A percentile compares a stretch with the other conserved stretches of the same genome.
phyloP scores from a whole-genome alignment of 805 yeast genomes.

The Nakazawaea holstii region DNA sequence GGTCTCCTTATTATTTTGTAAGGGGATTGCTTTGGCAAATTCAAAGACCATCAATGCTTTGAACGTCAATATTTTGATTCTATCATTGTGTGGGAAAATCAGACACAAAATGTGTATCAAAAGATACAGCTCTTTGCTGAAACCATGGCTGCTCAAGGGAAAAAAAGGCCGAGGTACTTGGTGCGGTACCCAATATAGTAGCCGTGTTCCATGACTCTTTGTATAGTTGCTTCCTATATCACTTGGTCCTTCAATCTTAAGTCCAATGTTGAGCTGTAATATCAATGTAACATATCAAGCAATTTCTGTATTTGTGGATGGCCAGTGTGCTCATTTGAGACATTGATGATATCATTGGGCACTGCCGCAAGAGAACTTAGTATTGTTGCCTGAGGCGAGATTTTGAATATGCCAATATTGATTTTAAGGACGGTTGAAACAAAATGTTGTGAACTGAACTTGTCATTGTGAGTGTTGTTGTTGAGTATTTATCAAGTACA shows the following conservation, averaged over 20 bases:
- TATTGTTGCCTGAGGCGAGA: too few relatives aligned
- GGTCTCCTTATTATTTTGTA: not conserved
- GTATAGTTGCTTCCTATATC: conserved; percentile 1
- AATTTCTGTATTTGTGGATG: not conserved
- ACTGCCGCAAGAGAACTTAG: too few relatives aligned
- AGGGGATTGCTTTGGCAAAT: not conserved
- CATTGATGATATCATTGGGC: too few relatives aligned
- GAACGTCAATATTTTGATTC: conserved; percentile 2
- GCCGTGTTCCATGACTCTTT: not conserved
- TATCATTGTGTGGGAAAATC: not conserved
- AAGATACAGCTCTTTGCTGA: not conserved
- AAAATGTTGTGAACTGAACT: too few relatives aligned
- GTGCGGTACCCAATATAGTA: not conserved
- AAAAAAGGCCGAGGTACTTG: not conserved
- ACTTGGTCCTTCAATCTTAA: conserved; percentile 1
- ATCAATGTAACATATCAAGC: not conserved
- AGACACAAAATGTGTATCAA: not conserved
- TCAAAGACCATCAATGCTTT: conserved; percentile 1
- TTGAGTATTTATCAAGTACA: too few relatives aligned
- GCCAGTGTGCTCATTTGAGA: too few relatives aligned
- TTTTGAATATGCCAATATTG: too few relatives aligned
- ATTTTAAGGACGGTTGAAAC: too few relatives aligned
- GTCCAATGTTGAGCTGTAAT: not conserved
- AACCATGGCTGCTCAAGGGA: not conserved
- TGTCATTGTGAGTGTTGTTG: too few relatives aligned